phyloP scores from a whole-genome alignment of 2,329 filamentous ascomycete species.

The Waltergamsia citrina region DNA sequence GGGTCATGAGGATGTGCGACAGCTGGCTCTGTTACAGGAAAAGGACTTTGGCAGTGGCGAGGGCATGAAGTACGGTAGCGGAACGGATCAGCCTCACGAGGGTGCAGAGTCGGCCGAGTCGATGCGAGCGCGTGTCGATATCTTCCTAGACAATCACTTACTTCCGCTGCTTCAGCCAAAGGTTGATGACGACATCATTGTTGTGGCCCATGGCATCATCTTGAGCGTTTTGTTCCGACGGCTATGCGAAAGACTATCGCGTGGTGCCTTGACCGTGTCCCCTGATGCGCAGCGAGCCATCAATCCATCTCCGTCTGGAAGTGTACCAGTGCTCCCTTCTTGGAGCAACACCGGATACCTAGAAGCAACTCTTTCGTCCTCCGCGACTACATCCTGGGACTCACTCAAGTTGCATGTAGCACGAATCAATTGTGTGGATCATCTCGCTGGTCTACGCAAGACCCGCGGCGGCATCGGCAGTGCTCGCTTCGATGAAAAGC shows the following conservation, averaged over 20 bases:
- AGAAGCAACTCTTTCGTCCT: slow-evolving; percentile 16
- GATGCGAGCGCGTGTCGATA: slow-evolving; percentile 54
- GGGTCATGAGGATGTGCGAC: slow-evolving; percentile 20
- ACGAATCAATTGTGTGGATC: slow-evolving; percentile 58
- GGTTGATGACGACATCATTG: slow-evolving; percentile 31
- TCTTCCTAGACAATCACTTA: slow-evolving; percentile 58
- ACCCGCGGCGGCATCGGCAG: slow-evolving; percentile 78
- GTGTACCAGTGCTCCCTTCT: slow-evolving; percentile 14
- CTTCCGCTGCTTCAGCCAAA: slow-evolving; percentile 26
- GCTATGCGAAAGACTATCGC: slow-evolving; percentile 44
- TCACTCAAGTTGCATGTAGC: slow-evolving; percentile 34
- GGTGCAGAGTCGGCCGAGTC: slow-evolving; percentile 59
- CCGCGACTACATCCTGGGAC: slow-evolving; percentile 3
- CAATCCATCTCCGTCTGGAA: slow-evolving; percentile 2
- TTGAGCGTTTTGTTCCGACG: slow-evolving; percentile 59
- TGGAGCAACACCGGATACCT: slow-evolving; percentile 47
- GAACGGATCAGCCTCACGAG: slow-evolving; percentile 17
- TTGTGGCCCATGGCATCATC: slow-evolving; percentile 80
- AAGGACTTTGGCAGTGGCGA: slow-evolving; percentile 67
- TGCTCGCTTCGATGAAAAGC: slow-evolving; percentile 62
- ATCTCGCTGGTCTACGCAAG: slow-evolving; percentile 66
- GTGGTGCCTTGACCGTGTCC: slow-evolving; percentile 8
- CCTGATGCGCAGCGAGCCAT: slow-evolving; percentile 7
- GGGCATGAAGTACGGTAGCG: slow-evolving; percentile 45
- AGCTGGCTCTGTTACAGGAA: slow-evolving; percentile 48